Percentiles rank a stretch among this genome's conserved stretches.
These are phyloP conservation scores for Tagetes erecta DNA, from an alignment of 129 eudicot species.

Conservation along the genomic window DNA sequence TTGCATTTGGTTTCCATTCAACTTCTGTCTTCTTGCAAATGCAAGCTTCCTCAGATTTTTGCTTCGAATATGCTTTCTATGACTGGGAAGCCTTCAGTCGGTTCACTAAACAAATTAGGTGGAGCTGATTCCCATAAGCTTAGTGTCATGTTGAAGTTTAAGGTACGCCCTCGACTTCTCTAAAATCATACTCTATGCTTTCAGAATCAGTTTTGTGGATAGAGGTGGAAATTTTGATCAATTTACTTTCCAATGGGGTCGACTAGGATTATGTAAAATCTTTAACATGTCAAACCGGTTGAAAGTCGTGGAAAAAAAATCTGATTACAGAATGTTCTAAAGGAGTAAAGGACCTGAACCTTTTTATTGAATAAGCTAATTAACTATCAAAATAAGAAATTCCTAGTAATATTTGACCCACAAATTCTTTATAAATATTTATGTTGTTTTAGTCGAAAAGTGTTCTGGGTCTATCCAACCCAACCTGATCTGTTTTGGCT, in stretches of 20 bases:
- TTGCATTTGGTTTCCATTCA: constrained; percentile 63
- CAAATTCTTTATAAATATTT: background rate
- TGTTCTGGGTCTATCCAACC: background rate
- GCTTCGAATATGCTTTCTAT: constrained; percentile 59
- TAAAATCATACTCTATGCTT: background rate
- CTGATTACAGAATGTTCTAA: background rate
- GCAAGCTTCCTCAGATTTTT: constrained; percentile 61
- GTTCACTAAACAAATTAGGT: constrained; percentile 71
- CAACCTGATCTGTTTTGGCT: background rate
- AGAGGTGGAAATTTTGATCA: too few relatives aligned
- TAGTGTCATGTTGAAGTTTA: constrained; percentile 80
- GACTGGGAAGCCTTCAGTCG: constrained; percentile 62
- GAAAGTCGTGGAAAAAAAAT: background rate
- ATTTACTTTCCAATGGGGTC: background rate
- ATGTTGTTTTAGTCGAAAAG: background rate
- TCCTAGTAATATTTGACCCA: background rate
- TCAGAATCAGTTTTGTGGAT: background rate
- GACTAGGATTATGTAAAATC: background rate
- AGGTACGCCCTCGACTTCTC: constrained; percentile 44
- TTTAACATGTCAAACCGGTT: background rate
- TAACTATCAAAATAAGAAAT: background rate
- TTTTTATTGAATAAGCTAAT: background rate
- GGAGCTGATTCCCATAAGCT: constrained; percentile 88
- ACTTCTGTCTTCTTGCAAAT: constrained; percentile 66
- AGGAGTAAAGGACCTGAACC: background rate